phyloP scores from a whole-genome alignment of 768 basidiomycete species.

The Melanogaster broomeanus region DNA sequence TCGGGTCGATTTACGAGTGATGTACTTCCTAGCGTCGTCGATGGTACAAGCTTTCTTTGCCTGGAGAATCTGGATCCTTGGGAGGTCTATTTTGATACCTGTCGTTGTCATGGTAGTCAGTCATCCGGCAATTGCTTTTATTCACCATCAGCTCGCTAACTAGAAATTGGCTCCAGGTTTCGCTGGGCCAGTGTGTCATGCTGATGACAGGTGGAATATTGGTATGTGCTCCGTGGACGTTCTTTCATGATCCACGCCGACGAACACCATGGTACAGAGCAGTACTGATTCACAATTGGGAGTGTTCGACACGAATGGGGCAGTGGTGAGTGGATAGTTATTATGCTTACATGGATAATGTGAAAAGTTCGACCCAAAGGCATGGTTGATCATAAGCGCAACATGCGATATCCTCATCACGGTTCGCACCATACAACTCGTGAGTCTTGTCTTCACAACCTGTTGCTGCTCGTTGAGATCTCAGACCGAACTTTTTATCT shows the following conservation, averaged over 20 bases:
- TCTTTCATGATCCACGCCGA: not conserved
- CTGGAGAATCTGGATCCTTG: conserved; percentile 10
- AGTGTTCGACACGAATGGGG: conserved; percentile 6
- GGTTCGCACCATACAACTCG: conserved; percentile 8
- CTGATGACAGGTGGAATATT: conserved; percentile 1
- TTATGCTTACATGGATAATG: not conserved
- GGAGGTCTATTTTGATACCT: conserved; percentile 4
- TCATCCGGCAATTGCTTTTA: not conserved
- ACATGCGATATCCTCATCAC: conserved; percentile 11
- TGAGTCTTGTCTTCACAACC: not conserved
- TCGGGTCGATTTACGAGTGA: not conserved
- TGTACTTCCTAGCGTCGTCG: conserved; percentile 2
- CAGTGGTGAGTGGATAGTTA: conserved; percentile 2
- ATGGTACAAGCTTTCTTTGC: conserved; percentile 8
- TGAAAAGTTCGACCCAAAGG: not conserved
- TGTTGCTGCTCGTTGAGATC: not conserved
- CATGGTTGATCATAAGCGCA: conserved; percentile 13
- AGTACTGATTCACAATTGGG: not conserved
- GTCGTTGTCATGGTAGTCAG: conserved; percentile 2
- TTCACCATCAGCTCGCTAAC: not conserved
- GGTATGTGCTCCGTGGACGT: not conserved
- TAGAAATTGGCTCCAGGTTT: not conserved
- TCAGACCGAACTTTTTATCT: not conserved
- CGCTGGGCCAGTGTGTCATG: conserved; percentile 2
- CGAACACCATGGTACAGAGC: not conserved